Base-by-base conservation (phyloP, 345 rosid species). In the Ailanthus altissimus region DNA sequence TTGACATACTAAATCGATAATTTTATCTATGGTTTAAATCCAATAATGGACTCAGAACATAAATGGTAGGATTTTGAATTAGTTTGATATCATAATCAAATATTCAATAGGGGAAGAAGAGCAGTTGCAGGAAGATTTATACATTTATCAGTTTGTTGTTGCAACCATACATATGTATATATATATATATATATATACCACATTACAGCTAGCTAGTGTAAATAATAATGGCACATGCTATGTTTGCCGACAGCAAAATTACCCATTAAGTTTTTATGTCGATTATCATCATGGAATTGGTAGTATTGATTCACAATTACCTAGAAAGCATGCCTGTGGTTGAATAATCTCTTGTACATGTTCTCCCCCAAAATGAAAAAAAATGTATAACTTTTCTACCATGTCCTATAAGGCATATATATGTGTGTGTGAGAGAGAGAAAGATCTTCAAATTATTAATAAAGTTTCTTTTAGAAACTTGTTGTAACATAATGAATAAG, bases 231-330 rank as follows among this genome's bases (percentile, higher is more conserved):
- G 67, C 75, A 79, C 69, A 75, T 76, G 85, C 61, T 23, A 40
- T 76, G 80, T 73, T 64, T 72, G 78, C 80, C 78, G 72, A 73
- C 75, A 63, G 18, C 46, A 53, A 83, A 13, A 60, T 65, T 42
- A 65, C 69, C 15, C 11, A n/a, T 42, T 65, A 42, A 8, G n/a
- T 46, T 45, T 32, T 32, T 64, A 21, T 64, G 26, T 64, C 1
- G 26, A 28, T 64, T 64, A 64, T 20, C 10, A 59, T 25, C 3
- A 32, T 32, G 38, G 38, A 32, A 1, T 1, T 3, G 38, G 38
- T 32, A 32, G 38, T 3, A 32, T 32, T 32, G 38, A 16, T 13
- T 28, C 42, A 28, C 5, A 63, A 23, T 45, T 45, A 5, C 36
- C 25, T 42, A 12, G 5, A 21, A 23, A 45, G 53, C 18, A 45